Evolutionary conservation across 805 yeast species (phyloP).

Genomic region (Metschnikowia corniflorae): DNA sequence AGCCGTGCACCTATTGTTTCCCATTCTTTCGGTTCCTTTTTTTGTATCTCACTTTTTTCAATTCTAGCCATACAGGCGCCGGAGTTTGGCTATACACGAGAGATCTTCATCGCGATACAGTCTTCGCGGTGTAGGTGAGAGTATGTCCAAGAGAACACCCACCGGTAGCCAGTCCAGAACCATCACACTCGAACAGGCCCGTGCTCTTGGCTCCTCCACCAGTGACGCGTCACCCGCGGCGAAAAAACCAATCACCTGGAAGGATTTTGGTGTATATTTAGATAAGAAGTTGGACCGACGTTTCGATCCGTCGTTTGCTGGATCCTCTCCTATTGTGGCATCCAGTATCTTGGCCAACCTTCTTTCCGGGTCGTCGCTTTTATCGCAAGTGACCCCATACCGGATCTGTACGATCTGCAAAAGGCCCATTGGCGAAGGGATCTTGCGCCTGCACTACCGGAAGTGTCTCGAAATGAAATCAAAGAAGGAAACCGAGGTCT

Average conservation of each 20-base stretch:
- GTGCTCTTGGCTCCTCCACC: constrained; percentile 12
- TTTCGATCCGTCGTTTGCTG: constrained; percentile 20
- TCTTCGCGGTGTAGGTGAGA: too few relatives aligned
- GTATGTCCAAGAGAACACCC: constrained; percentile 15
- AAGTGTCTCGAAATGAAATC: constrained; percentile 40
- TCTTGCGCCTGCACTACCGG: constrained; percentile 29
- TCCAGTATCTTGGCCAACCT: constrained; percentile 23
- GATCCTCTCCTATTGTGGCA: constrained; percentile 16
- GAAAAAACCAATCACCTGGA: constrained; percentile 33
- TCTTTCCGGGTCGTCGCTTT: constrained; percentile 25
- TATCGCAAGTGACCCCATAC: constrained; percentile 34
- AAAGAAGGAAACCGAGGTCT: constrained; percentile 21
- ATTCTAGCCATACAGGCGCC: too few relatives aligned
- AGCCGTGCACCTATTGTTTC: not conserved
- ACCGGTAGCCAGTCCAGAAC: constrained; percentile 10
- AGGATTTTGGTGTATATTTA: constrained; percentile 41
- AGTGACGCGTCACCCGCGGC: constrained; percentile 4
- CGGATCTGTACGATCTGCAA: constrained; percentile 38
- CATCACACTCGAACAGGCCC: constrained; percentile 17
- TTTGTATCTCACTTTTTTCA: not conserved
- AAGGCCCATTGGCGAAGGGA: constrained; percentile 39
- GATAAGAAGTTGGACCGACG: constrained; percentile 35
- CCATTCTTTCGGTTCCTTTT: not conserved
- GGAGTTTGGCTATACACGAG: too few relatives aligned
- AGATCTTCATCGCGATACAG: too few relatives aligned